Evolutionary conservation across 2,329 filamentous ascomycete species (phyloP).

Genomic region (Fusarium algeriense): DNA sequence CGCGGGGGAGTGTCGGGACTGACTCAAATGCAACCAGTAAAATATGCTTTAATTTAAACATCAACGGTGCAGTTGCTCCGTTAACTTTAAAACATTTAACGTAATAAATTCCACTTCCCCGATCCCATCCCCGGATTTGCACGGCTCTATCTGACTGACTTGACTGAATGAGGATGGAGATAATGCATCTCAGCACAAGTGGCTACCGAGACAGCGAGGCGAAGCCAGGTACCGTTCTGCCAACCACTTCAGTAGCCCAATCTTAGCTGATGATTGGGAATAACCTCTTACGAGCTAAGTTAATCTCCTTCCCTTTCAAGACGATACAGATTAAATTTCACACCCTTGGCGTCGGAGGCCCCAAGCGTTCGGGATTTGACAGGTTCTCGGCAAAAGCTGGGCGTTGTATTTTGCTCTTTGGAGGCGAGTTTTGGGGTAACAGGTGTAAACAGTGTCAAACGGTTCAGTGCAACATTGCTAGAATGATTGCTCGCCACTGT

Average conservation of each 20-base stretch:
- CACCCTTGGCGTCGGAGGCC: slow-evolving; percentile 1
- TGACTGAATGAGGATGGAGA: slow-evolving; percentile 4
- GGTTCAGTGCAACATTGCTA: background rate
- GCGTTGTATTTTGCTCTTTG: background rate
- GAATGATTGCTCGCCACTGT: background rate
- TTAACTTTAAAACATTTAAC: slow-evolving; percentile 3
- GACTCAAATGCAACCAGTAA: background rate
- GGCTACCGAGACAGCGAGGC: background rate
- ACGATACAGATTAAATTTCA: background rate
- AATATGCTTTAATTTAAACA: background rate
- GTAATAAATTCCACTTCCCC: slow-evolving; percentile 21
- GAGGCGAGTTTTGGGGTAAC: slow-evolving; percentile 22
- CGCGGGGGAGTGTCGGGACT: background rate
- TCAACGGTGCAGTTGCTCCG: background rate
- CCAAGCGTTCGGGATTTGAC: slow-evolving; percentile 30
- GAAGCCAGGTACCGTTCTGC: background rate
- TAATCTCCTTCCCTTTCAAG: slow-evolving; percentile 36
- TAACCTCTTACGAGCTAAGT: background rate
- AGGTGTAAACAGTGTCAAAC: background rate
- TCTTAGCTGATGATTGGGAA: background rate
- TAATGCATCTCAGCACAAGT: background rate
- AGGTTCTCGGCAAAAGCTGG: slow-evolving; percentile 15
- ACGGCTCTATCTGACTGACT: background rate
- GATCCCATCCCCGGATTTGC: slow-evolving; percentile 12
- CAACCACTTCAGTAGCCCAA: background rate